These are phyloP conservation scores for Salix purpurea DNA, from an alignment of 345 rosid genomes.

Conservation along the genomic window DNA sequence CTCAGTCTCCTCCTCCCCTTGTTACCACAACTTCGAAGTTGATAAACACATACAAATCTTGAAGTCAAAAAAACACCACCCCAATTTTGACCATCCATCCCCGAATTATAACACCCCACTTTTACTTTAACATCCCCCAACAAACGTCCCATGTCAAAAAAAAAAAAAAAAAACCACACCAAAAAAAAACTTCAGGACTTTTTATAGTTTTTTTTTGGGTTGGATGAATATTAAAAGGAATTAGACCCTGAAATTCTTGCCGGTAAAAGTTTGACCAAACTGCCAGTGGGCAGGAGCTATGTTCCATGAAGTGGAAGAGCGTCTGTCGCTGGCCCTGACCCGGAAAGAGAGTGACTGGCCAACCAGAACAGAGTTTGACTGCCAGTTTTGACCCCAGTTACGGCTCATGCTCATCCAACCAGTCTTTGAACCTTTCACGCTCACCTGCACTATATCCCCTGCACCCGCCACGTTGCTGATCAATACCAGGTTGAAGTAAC, in stretches of 20 bases:
- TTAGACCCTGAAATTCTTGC: conserved; percentile 81
- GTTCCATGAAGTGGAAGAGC: conserved; percentile 75
- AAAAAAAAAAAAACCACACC: background rate
- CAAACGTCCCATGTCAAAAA: conserved; percentile 5
- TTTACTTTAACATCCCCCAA: conserved; percentile 6
- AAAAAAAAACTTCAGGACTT: too few relatives aligned
- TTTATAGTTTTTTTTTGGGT: background rate
- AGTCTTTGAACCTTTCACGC: conserved; percentile 68
- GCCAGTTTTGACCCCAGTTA: conserved; percentile 99
- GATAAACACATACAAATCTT: background rate
- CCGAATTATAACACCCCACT: background rate
- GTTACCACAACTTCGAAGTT: background rate
- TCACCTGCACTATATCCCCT: conserved; percentile 70
- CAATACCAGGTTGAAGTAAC: conserved; percentile 86
- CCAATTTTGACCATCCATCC: background rate
- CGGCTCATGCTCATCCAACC: conserved; percentile 87
- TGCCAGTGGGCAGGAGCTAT: conserved; percentile 78
- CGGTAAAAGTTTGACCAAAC: conserved; percentile 91
- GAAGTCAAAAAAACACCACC: background rate
- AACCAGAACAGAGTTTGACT: conserved; percentile 65
- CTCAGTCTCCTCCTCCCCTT: background rate
- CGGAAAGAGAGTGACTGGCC: conserved; percentile 89
- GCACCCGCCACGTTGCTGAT: conserved; percentile 93
- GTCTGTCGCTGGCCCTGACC: conserved; percentile 70
- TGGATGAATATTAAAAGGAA: background rate